phyloP scores from a whole-genome alignment of 805 yeast genomes.

The Blastobotrys attinorum region DNA sequence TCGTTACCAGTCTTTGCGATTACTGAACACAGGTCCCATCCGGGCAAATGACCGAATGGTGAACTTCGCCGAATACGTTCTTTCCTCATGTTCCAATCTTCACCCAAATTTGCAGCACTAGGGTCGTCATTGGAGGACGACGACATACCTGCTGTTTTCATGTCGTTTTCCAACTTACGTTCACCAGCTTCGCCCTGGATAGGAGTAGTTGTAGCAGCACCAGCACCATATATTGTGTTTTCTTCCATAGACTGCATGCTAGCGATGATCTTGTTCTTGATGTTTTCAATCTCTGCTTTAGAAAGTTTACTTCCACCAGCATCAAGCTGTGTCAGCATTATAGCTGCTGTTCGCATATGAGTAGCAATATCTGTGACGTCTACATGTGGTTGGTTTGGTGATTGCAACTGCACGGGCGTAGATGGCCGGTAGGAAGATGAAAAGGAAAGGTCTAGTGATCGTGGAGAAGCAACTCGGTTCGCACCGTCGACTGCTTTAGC shows the following conservation, averaged over 20 bases:
- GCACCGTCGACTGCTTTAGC: neutral
- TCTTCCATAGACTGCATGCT: slow-evolving; percentile 74
- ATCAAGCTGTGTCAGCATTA: slow-evolving; percentile 87
- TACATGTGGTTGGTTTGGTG: slow-evolving; percentile 7
- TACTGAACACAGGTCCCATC: slow-evolving; percentile 94
- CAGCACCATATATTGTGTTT: slow-evolving; percentile 38
- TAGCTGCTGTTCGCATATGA: slow-evolving; percentile 94
- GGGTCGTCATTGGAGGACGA: slow-evolving; percentile 29
- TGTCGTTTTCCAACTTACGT: slow-evolving; percentile 83
- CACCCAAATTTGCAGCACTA: slow-evolving; percentile 62
- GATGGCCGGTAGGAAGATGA: slow-evolving; percentile 27
- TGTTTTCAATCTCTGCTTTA: slow-evolving; percentile 52
- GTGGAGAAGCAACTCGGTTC: slow-evolving; percentile 15
- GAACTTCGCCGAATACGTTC: slow-evolving; percentile 73
- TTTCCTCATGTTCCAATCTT: slow-evolving; percentile 84
- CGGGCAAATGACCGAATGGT: slow-evolving; percentile 73
- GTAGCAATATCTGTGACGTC: slow-evolving; percentile 59
- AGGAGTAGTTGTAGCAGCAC: too few species aligned
- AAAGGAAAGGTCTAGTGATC: slow-evolving; percentile 27
- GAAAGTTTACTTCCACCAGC: slow-evolving; percentile 33
- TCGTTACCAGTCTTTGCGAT: slow-evolving; percentile 97
- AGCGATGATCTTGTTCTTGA: slow-evolving; percentile 60
- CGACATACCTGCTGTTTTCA: slow-evolving; percentile 70
- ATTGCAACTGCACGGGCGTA: slow-evolving; percentile 6
- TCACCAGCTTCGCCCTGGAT: slow-evolving; percentile 75